These are phyloP conservation scores for Arthrobotrys pseudoclavata DNA, from an alignment of 2,329 filamentous ascomycete genomes.

Conservation along the genomic window DNA sequence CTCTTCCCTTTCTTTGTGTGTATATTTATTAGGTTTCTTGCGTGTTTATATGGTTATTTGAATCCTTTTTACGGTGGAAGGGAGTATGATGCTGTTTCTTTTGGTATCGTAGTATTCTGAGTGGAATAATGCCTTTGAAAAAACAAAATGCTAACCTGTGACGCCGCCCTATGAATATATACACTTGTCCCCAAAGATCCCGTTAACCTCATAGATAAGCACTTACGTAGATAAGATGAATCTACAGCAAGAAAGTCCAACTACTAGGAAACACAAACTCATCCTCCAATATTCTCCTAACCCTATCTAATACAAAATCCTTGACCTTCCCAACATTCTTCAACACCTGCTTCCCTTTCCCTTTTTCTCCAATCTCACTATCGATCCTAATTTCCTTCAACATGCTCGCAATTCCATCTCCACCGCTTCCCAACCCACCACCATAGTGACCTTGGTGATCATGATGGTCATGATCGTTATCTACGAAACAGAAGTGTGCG, in stretches of 20 bases:
- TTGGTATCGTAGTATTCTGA: slow-evolving; percentile 17
- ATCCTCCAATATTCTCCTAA: slow-evolving; percentile 96
- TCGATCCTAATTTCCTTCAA: slow-evolving; percentile 95
- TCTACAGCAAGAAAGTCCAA: slow-evolving; percentile 94
- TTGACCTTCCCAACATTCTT: slow-evolving; percentile 99
- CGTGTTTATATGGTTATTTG: slow-evolving; percentile 39
- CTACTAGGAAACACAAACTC: slow-evolving; percentile 99
- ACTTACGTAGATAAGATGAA: background rate
- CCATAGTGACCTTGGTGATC: slow-evolving; percentile 66
- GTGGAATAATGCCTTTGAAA: slow-evolving; percentile 14
- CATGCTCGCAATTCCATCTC: slow-evolving; percentile 76
- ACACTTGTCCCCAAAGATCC: background rate
- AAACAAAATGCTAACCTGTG: slow-evolving; percentile 7
- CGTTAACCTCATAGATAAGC: too few relatives aligned
- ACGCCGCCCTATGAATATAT: slow-evolving; percentile 23
- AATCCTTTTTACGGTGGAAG: slow-evolving; percentile 9
- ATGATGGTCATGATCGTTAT: slow-evolving; percentile 81
- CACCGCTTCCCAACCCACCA: slow-evolving; percentile 63
- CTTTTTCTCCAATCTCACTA: slow-evolving; percentile 94
- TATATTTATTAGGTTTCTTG: slow-evolving; percentile 46
- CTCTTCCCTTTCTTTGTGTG: slow-evolving; percentile 35
- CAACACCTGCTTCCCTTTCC: slow-evolving; percentile 90
- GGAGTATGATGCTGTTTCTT: background rate
- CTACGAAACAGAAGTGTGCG: slow-evolving; percentile 94
- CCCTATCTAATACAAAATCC: slow-evolving; percentile 95